Evolutionary conservation across 805 yeast genomes (phyloP), one percentile per base, ranked within the genome.

Genomic region (Torulaspora maleeae): DNA sequence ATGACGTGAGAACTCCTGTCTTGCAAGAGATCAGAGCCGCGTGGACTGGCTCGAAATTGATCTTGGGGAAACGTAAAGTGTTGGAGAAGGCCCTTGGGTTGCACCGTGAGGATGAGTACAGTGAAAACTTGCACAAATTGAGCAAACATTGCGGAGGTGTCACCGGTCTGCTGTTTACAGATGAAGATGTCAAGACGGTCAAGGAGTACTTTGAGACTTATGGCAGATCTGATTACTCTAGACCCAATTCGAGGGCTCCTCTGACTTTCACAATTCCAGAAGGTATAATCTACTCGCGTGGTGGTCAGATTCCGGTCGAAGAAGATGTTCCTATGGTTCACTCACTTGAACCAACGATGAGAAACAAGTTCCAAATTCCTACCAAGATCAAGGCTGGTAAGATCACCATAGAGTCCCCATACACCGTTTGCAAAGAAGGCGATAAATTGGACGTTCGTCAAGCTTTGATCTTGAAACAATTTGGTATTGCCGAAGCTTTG

Each of bases 261-360:
- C 72, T 91, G 49, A 79, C 85, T 41, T 90, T 93, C 69, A 76
- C 79, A 4, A 76, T 93, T 45, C 98, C 99, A 24, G 88, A 75
- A 49, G 99, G 99, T 38, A 76, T 88, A 43, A 83, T 93, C 7
- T 90, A 88, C 67, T 86, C 98, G 16, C 83, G 96, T 64, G 99
- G 96, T 59, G 99, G 99, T 17, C 95, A 87, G 69, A 72, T 90
- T 41, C 76, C 96, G 25, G 69, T 65, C 19, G 97, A 89, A 62
- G 98, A 93, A 53, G 99, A 93, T 67, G 89, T 93, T 16, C 96
- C 97, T 56, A 82, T 93, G 86, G 83, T 95, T 10, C 99, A 93
- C 65, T 88, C 98, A 5, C 76, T 95, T 70, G 99, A 93, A 69
- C 87, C 89, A 59, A 87, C 95, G 33, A 68, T 93, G 61, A 84